A percentile compares a stretch with the other conserved stretches of the same genome.
phyloP scores from a whole-genome alignment of 768 basidiomycete species.

The Podaxis sp. region DNA sequence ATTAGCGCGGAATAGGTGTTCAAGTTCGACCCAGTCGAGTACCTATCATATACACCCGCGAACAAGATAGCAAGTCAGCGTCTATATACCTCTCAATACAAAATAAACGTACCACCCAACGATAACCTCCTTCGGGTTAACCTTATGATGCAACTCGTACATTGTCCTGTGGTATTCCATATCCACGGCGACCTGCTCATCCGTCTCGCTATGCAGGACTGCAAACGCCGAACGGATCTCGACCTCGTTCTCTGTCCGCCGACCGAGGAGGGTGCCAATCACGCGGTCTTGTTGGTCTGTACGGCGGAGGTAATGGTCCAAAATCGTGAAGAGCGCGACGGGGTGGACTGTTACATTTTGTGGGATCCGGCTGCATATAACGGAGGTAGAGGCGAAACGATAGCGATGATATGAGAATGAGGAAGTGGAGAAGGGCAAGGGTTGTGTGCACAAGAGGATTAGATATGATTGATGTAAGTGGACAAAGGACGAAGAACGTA shows the following conservation, averaged over 20 bases:
- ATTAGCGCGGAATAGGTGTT: constrained; percentile 96
- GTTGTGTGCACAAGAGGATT: neutral
- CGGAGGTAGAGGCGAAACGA: neutral
- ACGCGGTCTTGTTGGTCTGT: constrained; percentile 82
- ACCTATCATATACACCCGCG: constrained; percentile 49
- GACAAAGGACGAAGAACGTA: constrained; percentile 26
- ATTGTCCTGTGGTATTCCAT: constrained; percentile 95
- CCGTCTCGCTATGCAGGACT: constrained; percentile 89
- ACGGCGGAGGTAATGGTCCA: constrained; percentile 94
- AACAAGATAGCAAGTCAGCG: neutral
- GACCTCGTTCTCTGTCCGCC: constrained; percentile 65
- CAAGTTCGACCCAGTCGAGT: constrained; percentile 86
- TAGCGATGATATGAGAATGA: neutral
- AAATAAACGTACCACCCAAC: constrained; percentile 81
- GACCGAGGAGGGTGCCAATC: constrained; percentile 92
- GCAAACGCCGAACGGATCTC: constrained; percentile 87
- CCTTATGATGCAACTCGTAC: constrained; percentile 87
- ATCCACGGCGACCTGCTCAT: constrained; percentile 92
- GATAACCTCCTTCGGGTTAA: constrained; percentile 83
- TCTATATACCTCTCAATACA: neutral
- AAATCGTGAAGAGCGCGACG: constrained; percentile 89
- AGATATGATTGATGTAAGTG: neutral
- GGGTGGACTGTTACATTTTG: constrained; percentile 84
- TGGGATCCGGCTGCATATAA: constrained; percentile 57
- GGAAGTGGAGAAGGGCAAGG: neutral